Evolutionary conservation across 495 filamentous ascomycete genomes (phyloP), one percentile per base, ranked within the genome.

Genomic region (Podospora pseudocomata): DNA sequence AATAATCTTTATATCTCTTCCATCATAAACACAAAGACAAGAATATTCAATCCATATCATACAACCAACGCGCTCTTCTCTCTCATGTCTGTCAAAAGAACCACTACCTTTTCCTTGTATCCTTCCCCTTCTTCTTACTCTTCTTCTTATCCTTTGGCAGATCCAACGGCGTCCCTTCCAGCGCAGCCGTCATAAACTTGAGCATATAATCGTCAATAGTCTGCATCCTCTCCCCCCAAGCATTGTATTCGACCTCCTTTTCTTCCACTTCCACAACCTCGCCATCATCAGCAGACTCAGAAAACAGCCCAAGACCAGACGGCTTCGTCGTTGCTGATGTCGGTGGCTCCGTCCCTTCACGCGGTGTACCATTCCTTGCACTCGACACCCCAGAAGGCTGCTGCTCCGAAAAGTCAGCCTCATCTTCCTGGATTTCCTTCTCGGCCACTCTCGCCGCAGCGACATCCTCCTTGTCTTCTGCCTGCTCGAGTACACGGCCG

Each of bases 401-500:
- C 71, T 87, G 88, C 72, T 97, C 95, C n/a, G 88, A 88, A 73
- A 98, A 98, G 72, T 99, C 95, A 1, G 87, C 92, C 39, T 92
- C 93, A 68, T 98, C 95, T 60, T 91, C 89, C 73, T 92, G 88
- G 27, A 96, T 87, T 73, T 97, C 95, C 72, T 91, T 94, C 77
- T 97, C 90, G 0, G 94, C 94, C 26, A 91, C 86, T 67, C 90
- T 89, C 1, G 95, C 96, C 0, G 96, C 96, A 20, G 86, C 87
- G 7, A 91, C 91, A 77, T 99, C 96, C 76, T 99, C 96, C 60
- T 86, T 85, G 73, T 99, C 96, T 77, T 99, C 96, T 11, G 91
- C 96, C 68, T 90, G 88, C 69, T 94, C 92, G 34, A 98, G 88
- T 0, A 90, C 91, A 11, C 88, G 85, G 23, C 81, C 81, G 4